These are phyloP conservation scores for Candida glucosophila DNA, from an alignment of 1,139 yeast species.

Conservation along the genomic window DNA sequence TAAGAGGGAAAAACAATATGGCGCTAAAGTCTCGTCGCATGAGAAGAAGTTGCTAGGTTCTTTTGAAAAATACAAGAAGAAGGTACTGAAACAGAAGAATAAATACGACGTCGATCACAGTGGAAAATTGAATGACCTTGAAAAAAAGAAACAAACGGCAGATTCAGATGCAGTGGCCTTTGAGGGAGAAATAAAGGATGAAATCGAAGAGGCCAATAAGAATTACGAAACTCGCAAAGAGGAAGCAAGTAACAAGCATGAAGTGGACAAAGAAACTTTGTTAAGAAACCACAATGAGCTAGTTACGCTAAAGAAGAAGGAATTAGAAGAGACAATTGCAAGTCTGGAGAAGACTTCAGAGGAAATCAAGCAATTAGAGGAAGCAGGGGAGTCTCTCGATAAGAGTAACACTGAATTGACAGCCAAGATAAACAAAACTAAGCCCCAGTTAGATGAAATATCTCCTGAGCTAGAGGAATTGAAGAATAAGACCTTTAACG, in stretches of 20 bases:
- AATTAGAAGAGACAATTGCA: slow-evolving; percentile 39
- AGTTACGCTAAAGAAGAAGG: slow-evolving; percentile 40
- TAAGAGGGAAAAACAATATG: slow-evolving; percentile 32
- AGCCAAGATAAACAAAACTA: slow-evolving; percentile 32
- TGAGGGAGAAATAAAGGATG: slow-evolving; percentile 29
- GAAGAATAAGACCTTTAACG: slow-evolving; percentile 31
- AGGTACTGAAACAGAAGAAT: slow-evolving; percentile 32
- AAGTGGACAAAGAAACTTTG: slow-evolving; percentile 35
- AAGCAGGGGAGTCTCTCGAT: slow-evolving; percentile 33
- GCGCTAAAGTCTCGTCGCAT: slow-evolving; percentile 31
- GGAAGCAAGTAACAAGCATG: slow-evolving; percentile 41
- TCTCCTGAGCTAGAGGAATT: slow-evolving; percentile 32
- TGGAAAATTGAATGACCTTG: slow-evolving; percentile 23
- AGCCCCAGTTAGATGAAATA: slow-evolving; percentile 32
- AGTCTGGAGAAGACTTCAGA: slow-evolving; percentile 39
- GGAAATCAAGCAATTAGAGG: slow-evolving; percentile 37
- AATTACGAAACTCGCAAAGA: slow-evolving; percentile 41
- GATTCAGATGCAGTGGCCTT: slow-evolving; percentile 27
- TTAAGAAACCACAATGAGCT: slow-evolving; percentile 38
- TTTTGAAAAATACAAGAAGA: slow-evolving; percentile 31
- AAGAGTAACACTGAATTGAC: slow-evolving; percentile 37
- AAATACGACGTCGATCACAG: slow-evolving; percentile 34
- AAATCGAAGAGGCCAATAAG: slow-evolving; percentile 36
- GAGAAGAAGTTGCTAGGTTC: slow-evolving; percentile 35
- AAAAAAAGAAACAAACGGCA: slow-evolving; percentile 21